These are phyloP conservation scores for Pezicula carpinea DNA, from an alignment of 2,329 filamentous ascomycete species.

Conservation along the genomic window DNA sequence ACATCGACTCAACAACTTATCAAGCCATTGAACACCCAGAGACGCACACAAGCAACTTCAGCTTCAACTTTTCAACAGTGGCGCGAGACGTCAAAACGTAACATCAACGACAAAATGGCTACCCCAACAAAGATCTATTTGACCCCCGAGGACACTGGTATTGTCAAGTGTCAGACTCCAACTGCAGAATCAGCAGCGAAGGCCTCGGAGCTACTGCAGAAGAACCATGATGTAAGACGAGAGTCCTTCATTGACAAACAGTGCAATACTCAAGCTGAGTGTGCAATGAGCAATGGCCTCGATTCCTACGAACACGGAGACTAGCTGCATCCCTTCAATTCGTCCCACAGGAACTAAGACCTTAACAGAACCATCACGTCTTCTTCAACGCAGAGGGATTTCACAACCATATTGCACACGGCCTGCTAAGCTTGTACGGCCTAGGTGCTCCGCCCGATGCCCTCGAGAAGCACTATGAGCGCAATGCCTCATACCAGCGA, in stretches of 20 bases:
- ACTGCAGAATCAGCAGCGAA: conserved; percentile 56
- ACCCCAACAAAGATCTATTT: conserved; percentile 41
- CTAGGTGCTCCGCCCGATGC: conserved; percentile 59
- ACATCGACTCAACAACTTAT: no score
- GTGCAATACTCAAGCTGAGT: no score
- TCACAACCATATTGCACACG: conserved; percentile 82
- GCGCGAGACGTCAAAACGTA: conserved; percentile 5
- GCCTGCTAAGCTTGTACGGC: conserved; percentile 71
- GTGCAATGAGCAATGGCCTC: no score
- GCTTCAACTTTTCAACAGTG: conserved; percentile 11
- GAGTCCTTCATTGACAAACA: neutral
- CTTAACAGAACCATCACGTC: conserved; percentile 61
- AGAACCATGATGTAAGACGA: conserved; percentile 57
- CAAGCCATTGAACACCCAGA: neutral
- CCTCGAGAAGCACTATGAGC: conserved; percentile 60
- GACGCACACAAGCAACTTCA: conserved; percentile 4
- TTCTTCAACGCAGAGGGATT: conserved; percentile 74
- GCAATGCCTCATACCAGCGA: conserved; percentile 64
- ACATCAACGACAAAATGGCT: conserved; percentile 18
- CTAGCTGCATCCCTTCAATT: neutral
- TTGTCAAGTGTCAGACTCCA: conserved; percentile 42
- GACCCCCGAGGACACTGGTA: conserved; percentile 42
- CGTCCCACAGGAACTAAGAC: conserved; percentile 3
- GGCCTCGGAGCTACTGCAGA: conserved; percentile 65
- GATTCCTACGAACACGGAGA: no score